Conservation (phyloP, 2,329 filamentous ascomycete genomes). For the Fusarium protoensiforme region DNA sequence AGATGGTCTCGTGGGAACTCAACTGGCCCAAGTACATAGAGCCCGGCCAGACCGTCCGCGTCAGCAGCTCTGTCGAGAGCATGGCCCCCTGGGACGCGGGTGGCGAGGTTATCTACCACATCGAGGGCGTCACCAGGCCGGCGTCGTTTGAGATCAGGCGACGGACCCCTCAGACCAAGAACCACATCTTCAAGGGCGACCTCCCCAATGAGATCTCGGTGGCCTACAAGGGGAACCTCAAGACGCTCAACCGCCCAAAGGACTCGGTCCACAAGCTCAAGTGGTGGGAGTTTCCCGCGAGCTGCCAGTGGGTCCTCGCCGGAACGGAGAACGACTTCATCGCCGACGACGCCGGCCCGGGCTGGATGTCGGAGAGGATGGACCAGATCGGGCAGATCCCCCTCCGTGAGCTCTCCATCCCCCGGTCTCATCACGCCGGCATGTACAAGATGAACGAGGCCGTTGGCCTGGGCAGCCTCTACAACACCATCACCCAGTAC, state of each 20-base stretch:
- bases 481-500: conserved; percentile 43
- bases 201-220: conserved; percentile 20
- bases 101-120: conserved; percentile 44
- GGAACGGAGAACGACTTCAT: conserved; percentile 47
- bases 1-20: conserved; percentile 32
- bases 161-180: neutral
- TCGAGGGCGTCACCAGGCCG: conserved; percentile 42
- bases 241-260: conserved; percentile 31
- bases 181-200: neutral
- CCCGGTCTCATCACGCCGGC: conserved; percentile 47
- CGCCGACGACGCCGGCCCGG: conserved; percentile 35
- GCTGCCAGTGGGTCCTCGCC: conserved; percentile 44
- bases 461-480: neutral
- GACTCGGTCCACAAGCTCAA: conserved; percentile 26
- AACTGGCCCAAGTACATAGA: conserved; percentile 41
- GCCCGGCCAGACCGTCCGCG: conserved; percentile 39
- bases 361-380: conserved; percentile 47
- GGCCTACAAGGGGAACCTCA: conserved; percentile 36
- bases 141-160: conserved; percentile 44
- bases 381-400: conserved; percentile 39
- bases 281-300: conserved; percentile 20
- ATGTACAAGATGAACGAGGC: conserved; percentile 26
- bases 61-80: neutral
- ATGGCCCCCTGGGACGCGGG: conserved; percentile 28
- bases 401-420: conserved; percentile 46